Evolutionary conservation across 805 yeast species (phyloP), one percentile per base, ranked within the genome.

Genomic region (Myxozyma udenii): DNA sequence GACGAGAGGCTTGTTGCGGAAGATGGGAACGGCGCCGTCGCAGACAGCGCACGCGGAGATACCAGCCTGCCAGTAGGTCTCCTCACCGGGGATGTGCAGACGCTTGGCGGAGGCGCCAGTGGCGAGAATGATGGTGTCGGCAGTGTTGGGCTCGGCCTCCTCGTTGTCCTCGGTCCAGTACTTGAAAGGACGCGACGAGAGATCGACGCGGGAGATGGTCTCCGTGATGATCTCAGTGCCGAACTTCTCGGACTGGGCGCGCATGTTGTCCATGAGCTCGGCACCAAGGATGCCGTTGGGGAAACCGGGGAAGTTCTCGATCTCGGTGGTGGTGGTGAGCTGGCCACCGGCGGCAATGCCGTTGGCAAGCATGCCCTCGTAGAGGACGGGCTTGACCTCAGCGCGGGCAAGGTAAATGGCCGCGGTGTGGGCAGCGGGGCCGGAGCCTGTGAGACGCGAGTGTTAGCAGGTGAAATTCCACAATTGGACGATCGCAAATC

Each of bases 311-410:
- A 91, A 93, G 78, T 93, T 93, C 73, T 93, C 99, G 64, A 93
- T 85, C 51, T 93, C 98, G 16, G 99, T 93, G 60, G 99, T 93
- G 64, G 99, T 93, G 60, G 99, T 93, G 64, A 93, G 78, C 74
- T 93, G 99, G 56, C 98, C 98, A 65, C 98, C 98, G 24, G 98
- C 96, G 48, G 98, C 98, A 63, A 91, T 79, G 63, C 98, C 98
- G 72, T 93, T 93, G 61, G 98, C 98, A 68, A 85, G 75, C 85
- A 91, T 77, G 66, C 98, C 98, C 74, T 93, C 98, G 73, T 89
- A 93, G 63, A 93, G 71, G 26, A 86, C 83, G 22, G 98, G 97
- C 72, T 85, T 83, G 67, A 89, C 81, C 77, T 93, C 98, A 39
- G 98, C 98, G 72, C 98, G 84, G 26, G 98, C 84, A 49, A 93